Conservation (phyloP, 129 eudicot genomes). For the Logfia minima region DNA sequence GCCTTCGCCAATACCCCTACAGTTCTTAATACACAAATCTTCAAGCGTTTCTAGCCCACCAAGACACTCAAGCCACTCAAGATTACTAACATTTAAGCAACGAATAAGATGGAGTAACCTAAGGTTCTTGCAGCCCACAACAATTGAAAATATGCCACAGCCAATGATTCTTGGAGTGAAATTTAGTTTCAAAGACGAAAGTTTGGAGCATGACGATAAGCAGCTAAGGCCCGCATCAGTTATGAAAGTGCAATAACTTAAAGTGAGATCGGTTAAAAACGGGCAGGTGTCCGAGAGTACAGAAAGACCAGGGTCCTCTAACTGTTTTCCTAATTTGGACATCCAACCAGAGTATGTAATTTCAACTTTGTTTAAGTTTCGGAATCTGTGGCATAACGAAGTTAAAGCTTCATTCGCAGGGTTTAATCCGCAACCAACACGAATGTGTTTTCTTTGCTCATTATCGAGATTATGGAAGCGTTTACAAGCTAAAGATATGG, state of each 20-base stretch:
- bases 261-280: conserved; percentile 52
- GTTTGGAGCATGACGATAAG: conserved; percentile 61
- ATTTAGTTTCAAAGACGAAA: conserved; percentile 60
- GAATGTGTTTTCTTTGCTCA: conserved; percentile 54
- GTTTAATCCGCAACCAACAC: conserved; percentile 76
- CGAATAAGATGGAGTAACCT: conserved; percentile 57
- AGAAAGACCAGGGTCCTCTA: conserved; percentile 70
- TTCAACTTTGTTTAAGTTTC: conserved; percentile 60
- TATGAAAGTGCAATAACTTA: conserved; percentile 80
- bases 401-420: conserved; percentile 70
- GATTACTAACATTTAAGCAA: conserved; percentile 58
- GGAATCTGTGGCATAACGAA: conserved; percentile 62
- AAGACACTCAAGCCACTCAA: conserved; percentile 90
- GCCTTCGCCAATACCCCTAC: conserved; percentile 88
- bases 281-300: conserved; percentile 56
- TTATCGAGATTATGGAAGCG: conserved; percentile 63
- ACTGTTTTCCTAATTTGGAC: conserved; percentile 68
- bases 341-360: conserved; percentile 82
- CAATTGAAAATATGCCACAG: conserved; percentile 65
- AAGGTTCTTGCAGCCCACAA: conserved; percentile 64
- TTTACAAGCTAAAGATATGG: conserved; percentile 62
- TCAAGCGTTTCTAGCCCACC: conserved; percentile 65
- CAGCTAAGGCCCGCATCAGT: conserved; percentile 67
- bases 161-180: conserved; percentile 84
- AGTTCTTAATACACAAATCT: conserved; percentile 66